A percentile compares a stretch with the other conserved stretches of the same genome.
Evolutionary conservation across 495 filamentous ascomycete species (phyloP).

Genomic region (Penicillium canescens): DNA sequence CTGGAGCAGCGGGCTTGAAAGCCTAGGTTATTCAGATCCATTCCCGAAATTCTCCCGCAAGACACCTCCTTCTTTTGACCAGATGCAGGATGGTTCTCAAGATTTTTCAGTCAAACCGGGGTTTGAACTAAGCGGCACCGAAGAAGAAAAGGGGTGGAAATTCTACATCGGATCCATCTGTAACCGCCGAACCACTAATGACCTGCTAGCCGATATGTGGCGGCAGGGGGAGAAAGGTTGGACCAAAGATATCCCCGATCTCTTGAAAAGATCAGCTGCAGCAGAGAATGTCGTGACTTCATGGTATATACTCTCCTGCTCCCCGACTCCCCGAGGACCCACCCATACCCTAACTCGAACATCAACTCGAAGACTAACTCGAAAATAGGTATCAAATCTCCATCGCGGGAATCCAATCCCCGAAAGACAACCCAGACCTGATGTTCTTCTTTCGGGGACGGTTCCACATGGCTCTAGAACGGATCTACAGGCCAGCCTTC

Average conservation of each 20-base stretch:
- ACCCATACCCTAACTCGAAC: background rate
- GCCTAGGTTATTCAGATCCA: conserved; percentile 18
- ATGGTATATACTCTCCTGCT: conserved; percentile 13
- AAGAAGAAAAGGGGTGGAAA: conserved; percentile 27
- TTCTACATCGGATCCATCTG: conserved; percentile 29
- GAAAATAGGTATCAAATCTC: conserved; percentile 21
- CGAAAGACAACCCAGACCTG: conserved; percentile 16
- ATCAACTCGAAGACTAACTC: background rate
- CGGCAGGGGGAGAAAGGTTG: conserved; percentile 22
- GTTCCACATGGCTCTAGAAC: conserved; percentile 15
- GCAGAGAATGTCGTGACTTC: conserved; percentile 18
- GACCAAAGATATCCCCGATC: conserved; percentile 15
- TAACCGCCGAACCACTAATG: conserved; percentile 29
- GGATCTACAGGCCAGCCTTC: conserved; percentile 27
- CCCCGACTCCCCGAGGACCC: background rate
- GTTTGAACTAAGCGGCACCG: conserved; percentile 9
- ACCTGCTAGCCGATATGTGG: conserved; percentile 28
- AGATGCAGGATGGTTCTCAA: conserved; percentile 11
- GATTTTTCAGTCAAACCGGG: background rate
- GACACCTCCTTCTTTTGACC: conserved; percentile 10
- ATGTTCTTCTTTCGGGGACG: conserved; percentile 22
- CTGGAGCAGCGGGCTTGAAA: conserved; percentile 28
- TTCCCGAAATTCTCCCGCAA: conserved; percentile 20
- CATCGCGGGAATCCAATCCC: conserved; percentile 2
- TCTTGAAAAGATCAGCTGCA: conserved; percentile 12